Base-by-base conservation (phyloP, 148 eudicot genomes). In the Arbutus unedo region DNA sequence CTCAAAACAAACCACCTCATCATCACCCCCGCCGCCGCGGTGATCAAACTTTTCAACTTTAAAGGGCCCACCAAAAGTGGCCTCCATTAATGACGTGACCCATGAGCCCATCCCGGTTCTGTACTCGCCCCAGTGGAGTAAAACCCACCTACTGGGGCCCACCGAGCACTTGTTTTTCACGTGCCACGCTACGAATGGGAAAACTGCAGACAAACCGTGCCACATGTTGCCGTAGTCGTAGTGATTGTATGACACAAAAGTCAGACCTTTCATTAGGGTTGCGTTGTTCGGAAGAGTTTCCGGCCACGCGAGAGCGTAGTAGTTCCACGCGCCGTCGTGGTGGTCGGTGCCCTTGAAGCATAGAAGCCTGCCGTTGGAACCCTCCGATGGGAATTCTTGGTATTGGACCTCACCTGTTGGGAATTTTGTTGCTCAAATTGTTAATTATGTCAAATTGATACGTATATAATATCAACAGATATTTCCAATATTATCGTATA, bases 91-190 rank as follows among this genome's bases (percentile, higher is more conserved):
- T 45, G 87, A 41, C 16, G 25, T 84, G 38, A 92, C 71, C 98
- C 98, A 94, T 3, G 83, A 86, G 38, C 87, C 82, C 90, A 94
- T 88, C 15, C 79, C 64, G 8, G 82, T 78, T 83, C 98, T 85
- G 31, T 91, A 81, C 85, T 94, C 98, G 74, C 98, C 98, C 94
- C 92, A 88, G 70, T 92, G 95, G 82, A 90, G 92, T 68, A 92
- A 83, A 3, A 91, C 76, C 95, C 95, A 94, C 53, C 94, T 79
- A 19, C 82, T 41, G 8, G 96, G 91, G 3, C 80, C 38, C 38
- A 9, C 80, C 51, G 78, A 67, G 78, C 95, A 91, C 18, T 64
- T 85, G 45, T 88, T 90, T 72, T 88, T 90, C 7, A 91, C 76
- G 62, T 92, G 93, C 98, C 98, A 94, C 10, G 90, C 90, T 2